Evolutionary conservation across 768 basidiomycete genomes (phyloP).

Genomic region (Crucibulum laeve): DNA sequence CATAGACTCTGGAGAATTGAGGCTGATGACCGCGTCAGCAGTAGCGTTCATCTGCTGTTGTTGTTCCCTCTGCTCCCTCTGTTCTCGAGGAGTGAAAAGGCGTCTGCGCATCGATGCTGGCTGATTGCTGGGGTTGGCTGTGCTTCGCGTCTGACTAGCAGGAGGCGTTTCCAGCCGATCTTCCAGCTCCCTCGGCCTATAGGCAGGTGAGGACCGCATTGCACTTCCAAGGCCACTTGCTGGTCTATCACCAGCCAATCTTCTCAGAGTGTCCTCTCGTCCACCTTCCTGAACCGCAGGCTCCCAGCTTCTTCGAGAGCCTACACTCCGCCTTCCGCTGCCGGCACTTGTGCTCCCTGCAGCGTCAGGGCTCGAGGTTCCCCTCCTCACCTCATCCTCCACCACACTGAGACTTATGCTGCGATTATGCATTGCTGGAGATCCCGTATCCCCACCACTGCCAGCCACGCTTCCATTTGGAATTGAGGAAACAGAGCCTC

Average conservation of each 20-base stretch:
- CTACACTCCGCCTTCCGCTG: slow-evolving; percentile 46
- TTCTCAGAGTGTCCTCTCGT: slow-evolving; percentile 37
- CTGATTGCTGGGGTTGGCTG: background rate
- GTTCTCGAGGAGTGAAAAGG: slow-evolving; percentile 55
- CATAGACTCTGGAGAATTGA: slow-evolving; percentile 40
- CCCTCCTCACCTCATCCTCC: slow-evolving; percentile 26
- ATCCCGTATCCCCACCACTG: slow-evolving; percentile 10
- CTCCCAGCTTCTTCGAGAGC: slow-evolving; percentile 53
- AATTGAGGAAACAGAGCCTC: slow-evolving; percentile 12
- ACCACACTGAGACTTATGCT: slow-evolving; percentile 51
- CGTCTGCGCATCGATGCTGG: slow-evolving; percentile 35
- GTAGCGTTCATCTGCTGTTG: slow-evolving; percentile 7
- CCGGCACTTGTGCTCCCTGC: slow-evolving; percentile 18
- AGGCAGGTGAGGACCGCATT: slow-evolving; percentile 29
- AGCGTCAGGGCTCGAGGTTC: slow-evolving; percentile 23
- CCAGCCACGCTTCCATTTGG: slow-evolving; percentile 19
- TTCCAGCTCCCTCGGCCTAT: slow-evolving; percentile 21
- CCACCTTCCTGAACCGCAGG: slow-evolving; percentile 23
- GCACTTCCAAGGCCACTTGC: slow-evolving; percentile 30
- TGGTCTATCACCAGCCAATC: slow-evolving; percentile 20
- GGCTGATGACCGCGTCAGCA: slow-evolving; percentile 20
- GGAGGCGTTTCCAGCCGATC: slow-evolving; percentile 16
- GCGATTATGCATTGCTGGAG: slow-evolving; percentile 37
- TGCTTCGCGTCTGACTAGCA: slow-evolving; percentile 10
- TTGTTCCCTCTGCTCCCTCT: slow-evolving; percentile 32